Base-by-base conservation (phyloP, 139 green algal genomes). In the Mesostigma viride region DNA sequence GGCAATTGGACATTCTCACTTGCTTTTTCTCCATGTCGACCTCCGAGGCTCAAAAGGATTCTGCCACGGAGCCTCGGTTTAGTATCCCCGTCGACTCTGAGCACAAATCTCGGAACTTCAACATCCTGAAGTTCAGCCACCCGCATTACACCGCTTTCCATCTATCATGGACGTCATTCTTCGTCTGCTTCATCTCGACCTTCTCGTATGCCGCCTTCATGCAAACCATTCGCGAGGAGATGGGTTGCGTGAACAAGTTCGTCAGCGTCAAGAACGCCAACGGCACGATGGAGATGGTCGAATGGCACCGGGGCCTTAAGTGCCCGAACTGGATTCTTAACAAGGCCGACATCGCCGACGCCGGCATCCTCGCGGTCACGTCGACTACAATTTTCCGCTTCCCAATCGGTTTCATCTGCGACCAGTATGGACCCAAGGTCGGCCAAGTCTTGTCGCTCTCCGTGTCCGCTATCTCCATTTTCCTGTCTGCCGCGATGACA, bases 181-280 rank as follows among this genome's bases (percentile, higher is more conserved):
- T 94, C 73, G 69, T 86, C 6, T 84, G 86, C 17, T 97, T 97
- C 81, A 64, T 94, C 6, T 90, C 89, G n/a, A 90, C 87, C 4
- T 97, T 97, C 67, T 88, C 90, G 14, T 14, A 14, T 53, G 40
- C 40, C 14, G 14, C 40, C 40, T 17, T 53, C 14, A 14, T 53
- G 40, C 40, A 14, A 17, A 53, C 17, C 40, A 53, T 53, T 17
- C 40, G 40, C 40, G 40, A 53, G 40, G 40, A 53, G 14, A 14
- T 53, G n/a, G n/a, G n/a, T n/a, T n/a, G n/a, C n/a, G n/a, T n/a
- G n/a, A n/a, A n/a, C n/a, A n/a, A n/a, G n/a, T n/a, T n/a, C n/a
- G n/a, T n/a, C n/a, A n/a, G n/a, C n/a, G n/a, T n/a, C n/a, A n/a
- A n/a, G n/a, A 2, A 84, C 85, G 0, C 85, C 87, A 1, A 80